Conservation (phyloP, 1,284 basidiomycete species). For the Pseudozyma thailandica region DNA sequence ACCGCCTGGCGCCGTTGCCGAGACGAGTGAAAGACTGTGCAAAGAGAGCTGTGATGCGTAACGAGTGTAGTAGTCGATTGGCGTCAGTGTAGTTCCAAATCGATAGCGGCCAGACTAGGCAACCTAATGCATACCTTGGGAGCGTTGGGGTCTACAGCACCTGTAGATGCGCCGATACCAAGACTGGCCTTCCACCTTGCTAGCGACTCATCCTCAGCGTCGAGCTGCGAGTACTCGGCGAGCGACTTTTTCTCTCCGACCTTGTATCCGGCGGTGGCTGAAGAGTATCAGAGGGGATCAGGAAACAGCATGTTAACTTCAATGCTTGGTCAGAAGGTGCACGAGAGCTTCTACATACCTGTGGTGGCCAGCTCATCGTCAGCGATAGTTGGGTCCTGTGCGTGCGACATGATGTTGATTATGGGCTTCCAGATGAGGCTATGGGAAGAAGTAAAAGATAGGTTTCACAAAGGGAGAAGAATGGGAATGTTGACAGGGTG, state of each 20-base stretch:
- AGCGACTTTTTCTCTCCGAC: constrained; percentile 70
- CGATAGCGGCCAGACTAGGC: too few relatives aligned
- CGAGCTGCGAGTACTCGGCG: constrained; percentile 74
- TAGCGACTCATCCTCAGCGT: constrained; percentile 83
- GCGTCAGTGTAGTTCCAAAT: too few relatives aligned
- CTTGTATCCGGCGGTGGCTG: constrained; percentile 67
- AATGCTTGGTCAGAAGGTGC: too few relatives aligned
- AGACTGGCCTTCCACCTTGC: constrained; percentile 88
- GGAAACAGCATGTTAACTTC: too few relatives aligned
- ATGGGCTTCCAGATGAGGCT: too few relatives aligned
- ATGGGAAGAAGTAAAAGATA: background rate
- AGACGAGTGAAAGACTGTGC: constrained; percentile 70
- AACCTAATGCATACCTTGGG: constrained; percentile 47
- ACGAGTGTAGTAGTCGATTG: background rate
- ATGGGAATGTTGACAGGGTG: background rate
- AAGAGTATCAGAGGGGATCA: background rate
- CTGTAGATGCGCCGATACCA: constrained; percentile 75
- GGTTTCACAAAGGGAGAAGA: constrained; percentile 11
- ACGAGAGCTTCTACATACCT: constrained; percentile 20
- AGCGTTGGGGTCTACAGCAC: constrained; percentile 64
- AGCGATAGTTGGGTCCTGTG: constrained; percentile 43
- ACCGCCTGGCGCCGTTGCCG: constrained; percentile 67
- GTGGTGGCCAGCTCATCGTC: constrained; percentile 56
- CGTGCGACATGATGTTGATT: constrained; percentile 51
- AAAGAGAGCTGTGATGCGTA: constrained; percentile 45